Percentiles rank a stretch among this genome's conserved stretches.
These are phyloP conservation scores for Fusarium sterilihyphosum DNA, from an alignment of 2,329 filamentous ascomycete species.

Conservation along the genomic window DNA sequence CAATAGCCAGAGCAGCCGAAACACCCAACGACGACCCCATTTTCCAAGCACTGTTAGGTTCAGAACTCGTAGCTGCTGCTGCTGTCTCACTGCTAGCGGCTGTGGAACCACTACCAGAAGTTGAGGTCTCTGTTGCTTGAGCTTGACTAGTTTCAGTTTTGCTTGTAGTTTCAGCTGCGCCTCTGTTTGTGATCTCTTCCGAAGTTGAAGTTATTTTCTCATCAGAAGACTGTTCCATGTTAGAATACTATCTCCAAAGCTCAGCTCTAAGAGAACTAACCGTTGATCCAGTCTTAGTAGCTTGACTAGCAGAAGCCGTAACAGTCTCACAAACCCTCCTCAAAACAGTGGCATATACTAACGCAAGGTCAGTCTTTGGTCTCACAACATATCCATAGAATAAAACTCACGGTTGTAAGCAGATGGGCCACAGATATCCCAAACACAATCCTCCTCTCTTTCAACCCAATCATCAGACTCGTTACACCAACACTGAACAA, in stretches of 20 bases:
- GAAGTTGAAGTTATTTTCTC: background rate
- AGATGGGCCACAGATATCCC: constrained; percentile 4
- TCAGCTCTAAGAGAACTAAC: background rate
- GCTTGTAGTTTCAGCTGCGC: background rate
- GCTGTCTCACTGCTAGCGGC: background rate
- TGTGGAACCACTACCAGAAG: background rate
- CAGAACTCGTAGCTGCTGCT: background rate
- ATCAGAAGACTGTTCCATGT: background rate
- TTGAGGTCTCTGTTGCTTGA: background rate
- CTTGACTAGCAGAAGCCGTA: background rate
- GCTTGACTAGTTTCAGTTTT: too few relatives aligned
- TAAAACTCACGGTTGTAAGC: constrained; percentile 4
- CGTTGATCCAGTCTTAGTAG: background rate
- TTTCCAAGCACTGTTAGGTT: background rate
- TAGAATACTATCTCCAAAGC: background rate
- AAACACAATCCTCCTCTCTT: constrained; percentile 15
- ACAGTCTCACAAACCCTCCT: background rate
- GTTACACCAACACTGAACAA: constrained; percentile 11
- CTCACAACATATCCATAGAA: accelerated
- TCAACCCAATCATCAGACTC: constrained; percentile 12
- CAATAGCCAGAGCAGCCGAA: background rate
- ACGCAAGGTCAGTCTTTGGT: background rate
- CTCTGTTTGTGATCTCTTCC: background rate
- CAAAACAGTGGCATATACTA: background rate
- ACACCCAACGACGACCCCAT: background rate